Base-by-base conservation (phyloP, 768 basidiomycete genomes). In the Suillus ampliporus region DNA sequence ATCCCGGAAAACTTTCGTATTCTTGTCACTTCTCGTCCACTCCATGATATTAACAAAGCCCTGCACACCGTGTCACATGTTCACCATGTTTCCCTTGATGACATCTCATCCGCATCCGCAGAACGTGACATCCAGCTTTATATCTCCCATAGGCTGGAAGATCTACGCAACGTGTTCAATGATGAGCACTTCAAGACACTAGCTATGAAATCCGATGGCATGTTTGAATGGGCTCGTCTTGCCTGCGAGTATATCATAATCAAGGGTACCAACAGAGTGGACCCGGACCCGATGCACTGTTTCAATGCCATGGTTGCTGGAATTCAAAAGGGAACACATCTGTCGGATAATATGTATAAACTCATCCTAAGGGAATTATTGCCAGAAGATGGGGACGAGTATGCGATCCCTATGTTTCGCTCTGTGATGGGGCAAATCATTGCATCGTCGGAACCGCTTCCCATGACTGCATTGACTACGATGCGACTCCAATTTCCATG, bases 21-120 rank as follows among this genome's bases (percentile, higher is more conserved):
- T 37, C 57, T 70, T 31, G 52, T 70, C 44, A 67, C 69, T 5
- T 63, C 62, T 19, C 65, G 67, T 3, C 48, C 35, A 13, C 43
- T 60, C 0, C 35, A 62, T 0, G 58, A 63, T 35, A 54, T 70
- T 19, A 35, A 59, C 26, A 40, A 40, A 9, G 57, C 46, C 13
- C 62, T 70, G 41, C 62, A 64, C 21, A 47, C 47, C 21, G 57
- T 28, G 14, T 9, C n/a, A 21, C 40, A 61, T 44, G 51, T 61
- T 28, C 35, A 31, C 10, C 51, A 15, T 17, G 3, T 35, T 15
- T 31, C 60, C 23, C 23, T 61, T 38, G 60, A 61, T 21, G 43
- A 48, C 19, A 34, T 61, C 21, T 50, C 60, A 15, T 23, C 28
- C 15, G 40, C 35, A 6, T 52, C 50, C 34, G 44, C 60, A 9